phyloP scores from a whole-genome alignment of 208 protist genomes.

The Wallacemonas sp. region DNA sequence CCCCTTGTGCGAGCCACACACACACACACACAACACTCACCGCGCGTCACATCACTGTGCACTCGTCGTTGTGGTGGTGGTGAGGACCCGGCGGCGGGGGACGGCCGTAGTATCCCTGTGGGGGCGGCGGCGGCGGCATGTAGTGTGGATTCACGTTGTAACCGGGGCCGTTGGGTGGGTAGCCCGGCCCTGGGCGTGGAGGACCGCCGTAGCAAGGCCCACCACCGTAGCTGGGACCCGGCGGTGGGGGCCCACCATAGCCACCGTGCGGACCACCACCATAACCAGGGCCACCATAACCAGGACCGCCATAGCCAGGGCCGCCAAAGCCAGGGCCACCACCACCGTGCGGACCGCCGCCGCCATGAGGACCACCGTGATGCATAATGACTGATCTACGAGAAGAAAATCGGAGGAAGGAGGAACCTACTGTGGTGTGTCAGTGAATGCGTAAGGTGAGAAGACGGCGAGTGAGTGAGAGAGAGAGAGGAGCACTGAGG shows the following conservation, averaged over 20 bases:
- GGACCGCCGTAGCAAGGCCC: neutral
- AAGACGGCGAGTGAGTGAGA: too few species aligned
- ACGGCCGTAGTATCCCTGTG: neutral
- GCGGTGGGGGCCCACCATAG: neutral
- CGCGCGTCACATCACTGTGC: neutral
- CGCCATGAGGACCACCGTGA: conserved; percentile 10
- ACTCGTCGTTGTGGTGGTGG: conserved; percentile 11
- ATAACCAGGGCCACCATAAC: neutral
- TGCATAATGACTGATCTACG: neutral
- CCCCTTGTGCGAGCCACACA: too few species aligned
- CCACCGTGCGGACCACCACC: neutral
- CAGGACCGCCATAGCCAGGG: conserved; percentile 4
- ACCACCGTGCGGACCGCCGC: neutral
- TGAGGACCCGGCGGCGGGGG: neutral
- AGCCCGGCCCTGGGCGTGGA: conserved; percentile 2
- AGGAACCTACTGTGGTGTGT: too few species aligned
- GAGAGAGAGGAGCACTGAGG: neutral
- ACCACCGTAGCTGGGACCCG: neutral
- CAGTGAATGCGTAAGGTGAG: too few species aligned
- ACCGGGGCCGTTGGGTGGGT: neutral
- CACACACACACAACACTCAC: conserved; percentile 3
- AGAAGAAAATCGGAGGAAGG: neutral
- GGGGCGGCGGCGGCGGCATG: neutral
- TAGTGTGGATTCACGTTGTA: conserved; percentile 10
- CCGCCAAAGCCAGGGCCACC: neutral